Base-by-base conservation (phyloP, 2,329 filamentous ascomycete species). In the Calonectria fujianensis region DNA sequence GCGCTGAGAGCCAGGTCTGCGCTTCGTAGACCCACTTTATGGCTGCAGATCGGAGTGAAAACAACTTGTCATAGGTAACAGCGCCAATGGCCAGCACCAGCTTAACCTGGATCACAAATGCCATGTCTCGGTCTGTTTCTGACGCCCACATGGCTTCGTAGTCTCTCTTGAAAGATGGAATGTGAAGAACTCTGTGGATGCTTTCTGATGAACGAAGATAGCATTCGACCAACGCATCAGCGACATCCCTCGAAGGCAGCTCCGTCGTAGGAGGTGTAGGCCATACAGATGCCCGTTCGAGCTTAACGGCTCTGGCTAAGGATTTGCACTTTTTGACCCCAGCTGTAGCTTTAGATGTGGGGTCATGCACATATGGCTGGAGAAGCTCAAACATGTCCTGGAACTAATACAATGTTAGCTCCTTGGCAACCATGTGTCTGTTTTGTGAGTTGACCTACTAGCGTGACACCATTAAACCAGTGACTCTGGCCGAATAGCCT, bases 1-100 rank as follows among this genome's bases (percentile, higher is more conserved):
- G 91, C 7, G 87, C 86, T 0, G 88, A 87, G 0, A 90, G 67
- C 89, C 89, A 93, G 0, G 86, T 87, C 57, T 90, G 88, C 0
- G 88, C 91, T 75, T 92, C 90, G 70, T 90, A 89, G 0, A 92
- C 83, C 91, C 91, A 93, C 35, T 82, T 85, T n/a, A 88, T 83
- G 0, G 91, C 91, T 0, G 85, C 84, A 8, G 83, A 67, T 9
- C 90, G 87, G 45, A 91, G 76, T 0, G 87, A 88, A 70, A 90
- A 92, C 0, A 82, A 74, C 0, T 89, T 85, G 67, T 92, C 89
- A 71, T 90, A 88, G 0, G 85, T 83, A 1, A 85, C 83, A 1
- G 90, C 87, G 0, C 91, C 92, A 24, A 93, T 87, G 0, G 91
- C 90, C 5, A 93, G 81, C 0, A 92, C 86, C 0, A 93, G 83